These are phyloP conservation scores for Coleophoma crateriformis DNA, from an alignment of 2,329 filamentous ascomycete genomes.

Conservation along the genomic window DNA sequence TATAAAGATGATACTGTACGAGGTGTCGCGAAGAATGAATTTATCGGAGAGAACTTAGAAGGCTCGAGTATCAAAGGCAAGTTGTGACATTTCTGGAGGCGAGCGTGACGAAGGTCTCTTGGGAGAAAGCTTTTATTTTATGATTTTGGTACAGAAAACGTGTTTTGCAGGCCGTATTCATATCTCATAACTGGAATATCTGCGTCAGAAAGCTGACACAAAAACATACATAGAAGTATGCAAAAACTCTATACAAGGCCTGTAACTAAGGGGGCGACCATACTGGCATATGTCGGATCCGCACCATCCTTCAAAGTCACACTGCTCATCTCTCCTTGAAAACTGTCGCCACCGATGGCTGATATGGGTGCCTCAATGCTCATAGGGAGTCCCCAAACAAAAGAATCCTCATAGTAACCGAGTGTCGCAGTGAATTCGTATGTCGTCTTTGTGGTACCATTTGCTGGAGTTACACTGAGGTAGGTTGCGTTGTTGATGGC, in stretches of 20 bases:
- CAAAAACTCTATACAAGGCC: conserved; percentile 5
- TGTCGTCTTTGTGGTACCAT: conserved; percentile 4
- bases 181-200: too few species aligned
- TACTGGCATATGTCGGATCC: conserved; percentile 5
- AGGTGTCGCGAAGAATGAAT: background rate
- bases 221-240: too few species aligned
- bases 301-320: conserved; percentile 12
- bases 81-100: too few species aligned
- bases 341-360: conserved; percentile 13
- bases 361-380: conserved; percentile 16
- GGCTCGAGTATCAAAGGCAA: too few species aligned
- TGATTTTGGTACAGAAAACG: too few species aligned
- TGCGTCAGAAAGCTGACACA: too few species aligned
- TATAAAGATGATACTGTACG: background rate
- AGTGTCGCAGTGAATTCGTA: conserved; percentile 15
- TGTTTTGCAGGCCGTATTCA: too few species aligned
- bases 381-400: conserved; percentile 16
- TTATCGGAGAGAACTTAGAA: background rate
- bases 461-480: conserved; percentile 11
- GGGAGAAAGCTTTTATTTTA: too few species aligned
- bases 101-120: too few species aligned
- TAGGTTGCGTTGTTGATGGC: conserved; percentile 31
- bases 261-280: conserved; percentile 7
- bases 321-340: conserved; percentile 13
- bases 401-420: conserved; percentile 11